A percentile compares a stretch with the other conserved stretches of the same genome.
Conservation (phyloP, 1,139 yeast species). For the Hansenula sp. region DNA sequence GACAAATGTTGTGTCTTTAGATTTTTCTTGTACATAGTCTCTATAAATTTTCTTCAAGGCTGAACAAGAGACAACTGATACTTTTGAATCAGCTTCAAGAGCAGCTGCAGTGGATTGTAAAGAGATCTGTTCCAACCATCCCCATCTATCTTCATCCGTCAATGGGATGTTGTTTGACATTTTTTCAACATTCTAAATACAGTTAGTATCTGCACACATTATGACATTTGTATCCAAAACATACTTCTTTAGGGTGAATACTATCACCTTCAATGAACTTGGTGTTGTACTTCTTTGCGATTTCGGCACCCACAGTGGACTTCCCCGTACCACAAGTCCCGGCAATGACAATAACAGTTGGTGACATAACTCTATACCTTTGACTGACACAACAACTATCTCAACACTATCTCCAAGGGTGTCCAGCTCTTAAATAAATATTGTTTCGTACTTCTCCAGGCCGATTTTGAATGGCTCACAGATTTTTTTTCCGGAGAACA, state of each 20-base stretch:
- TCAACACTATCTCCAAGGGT: too few relatives aligned
- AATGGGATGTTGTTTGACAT: constrained; percentile 81
- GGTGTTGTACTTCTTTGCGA: constrained; percentile 42
- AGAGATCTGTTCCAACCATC: constrained; percentile 65
- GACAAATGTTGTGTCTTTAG: constrained; percentile 40
- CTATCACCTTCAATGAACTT: constrained; percentile 82
- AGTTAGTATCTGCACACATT: not conserved
- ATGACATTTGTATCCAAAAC: constrained; percentile 3
- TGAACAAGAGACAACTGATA: constrained; percentile 74
- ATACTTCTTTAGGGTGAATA: constrained; percentile 56
- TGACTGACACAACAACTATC: too few relatives aligned
- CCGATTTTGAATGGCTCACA: not conserved
- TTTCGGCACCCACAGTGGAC: constrained; percentile 62
- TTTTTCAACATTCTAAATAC: constrained; percentile 55
- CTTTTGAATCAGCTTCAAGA: constrained; percentile 24
- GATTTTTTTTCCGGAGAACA: constrained; percentile 1
- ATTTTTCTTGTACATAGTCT: constrained; percentile 40
- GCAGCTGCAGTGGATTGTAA: constrained; percentile 35
- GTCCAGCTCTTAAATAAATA: too few relatives aligned
- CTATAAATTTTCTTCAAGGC: constrained; percentile 74
- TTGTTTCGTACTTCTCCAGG: too few relatives aligned
- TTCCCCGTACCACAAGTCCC: constrained; percentile 98
- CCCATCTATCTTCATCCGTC: constrained; percentile 88
- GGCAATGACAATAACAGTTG: constrained; percentile 44
- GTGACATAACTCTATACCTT: constrained; percentile 5